Percentiles rank a stretch among this genome's conserved stretches.
Conservation (phyloP, 129 eudicot species). For the Flaveria sonorensis region DNA sequence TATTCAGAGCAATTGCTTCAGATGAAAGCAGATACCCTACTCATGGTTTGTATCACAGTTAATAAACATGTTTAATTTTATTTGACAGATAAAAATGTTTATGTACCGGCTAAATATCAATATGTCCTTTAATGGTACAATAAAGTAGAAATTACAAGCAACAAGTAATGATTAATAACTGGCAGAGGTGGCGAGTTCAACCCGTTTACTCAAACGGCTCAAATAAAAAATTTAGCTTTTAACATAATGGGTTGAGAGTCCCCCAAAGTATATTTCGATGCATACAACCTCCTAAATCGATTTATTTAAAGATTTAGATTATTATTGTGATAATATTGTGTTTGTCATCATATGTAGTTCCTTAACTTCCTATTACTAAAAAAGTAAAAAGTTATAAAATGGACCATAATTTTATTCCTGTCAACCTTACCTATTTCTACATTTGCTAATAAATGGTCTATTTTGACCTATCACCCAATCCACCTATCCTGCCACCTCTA, state of each 20-base stretch:
- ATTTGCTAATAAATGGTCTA: not conserved
- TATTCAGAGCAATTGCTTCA: constrained; percentile 76
- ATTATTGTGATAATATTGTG: not conserved
- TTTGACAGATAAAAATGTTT: constrained; percentile 2
- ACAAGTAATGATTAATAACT: not conserved
- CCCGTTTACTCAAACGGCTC: not conserved
- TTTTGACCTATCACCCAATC: not conserved
- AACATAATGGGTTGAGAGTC: not conserved
- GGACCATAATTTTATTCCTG: not conserved
- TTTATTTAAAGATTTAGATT: not conserved
- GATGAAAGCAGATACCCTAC: constrained; percentile 84
- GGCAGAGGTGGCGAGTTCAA: not conserved
- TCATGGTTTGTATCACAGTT: constrained; percentile 50
- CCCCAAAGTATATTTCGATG: not conserved
- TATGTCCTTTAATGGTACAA: constrained; percentile 2
- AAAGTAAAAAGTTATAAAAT: not conserved
- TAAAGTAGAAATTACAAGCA: not conserved
- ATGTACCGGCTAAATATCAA: constrained; percentile 8
- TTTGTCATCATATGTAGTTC: not conserved
- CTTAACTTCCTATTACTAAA: not conserved
- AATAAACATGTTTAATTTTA: not conserved
- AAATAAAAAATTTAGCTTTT: not conserved
- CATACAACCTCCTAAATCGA: not conserved
- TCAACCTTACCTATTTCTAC: not conserved
- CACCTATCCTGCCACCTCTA: constrained; percentile 3